phyloP scores from a whole-genome alignment of 1,139 yeast genomes.

The Pichia sp. region DNA sequence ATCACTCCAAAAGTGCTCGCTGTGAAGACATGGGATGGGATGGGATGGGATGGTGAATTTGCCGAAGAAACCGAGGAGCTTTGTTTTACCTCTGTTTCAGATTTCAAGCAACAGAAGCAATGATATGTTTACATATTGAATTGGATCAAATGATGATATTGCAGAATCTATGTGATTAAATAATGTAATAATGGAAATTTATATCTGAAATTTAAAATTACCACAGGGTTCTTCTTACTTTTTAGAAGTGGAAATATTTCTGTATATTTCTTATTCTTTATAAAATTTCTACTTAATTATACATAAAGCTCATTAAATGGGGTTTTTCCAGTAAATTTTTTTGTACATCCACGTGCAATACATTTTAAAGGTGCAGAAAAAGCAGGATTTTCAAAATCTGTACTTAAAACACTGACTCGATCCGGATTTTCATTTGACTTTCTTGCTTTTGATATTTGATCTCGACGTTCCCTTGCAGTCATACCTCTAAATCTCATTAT shows the following conservation, averaged over 20 bases:
- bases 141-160: too few relatives aligned
- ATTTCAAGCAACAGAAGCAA: too few relatives aligned
- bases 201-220: too few relatives aligned
- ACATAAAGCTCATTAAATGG: conserved; percentile 25
- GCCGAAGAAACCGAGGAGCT: too few relatives aligned
- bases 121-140: too few relatives aligned
- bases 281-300: conserved; percentile 6
- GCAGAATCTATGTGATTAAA: too few relatives aligned
- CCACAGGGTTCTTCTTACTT: not conserved
- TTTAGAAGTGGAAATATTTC: not conserved
- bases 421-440: conserved; percentile 6
- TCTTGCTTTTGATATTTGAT: conserved; percentile 10
- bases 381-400: conserved; percentile 40
- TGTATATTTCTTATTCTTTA: not conserved
- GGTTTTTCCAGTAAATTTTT: conserved; percentile 20
- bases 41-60: too few relatives aligned
- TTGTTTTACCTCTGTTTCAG: too few relatives aligned
- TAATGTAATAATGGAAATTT: too few relatives aligned
- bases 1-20: too few relatives aligned
- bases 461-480: conserved; percentile 12
- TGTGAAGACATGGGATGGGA: too few relatives aligned
- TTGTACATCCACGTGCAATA: conserved; percentile 36
- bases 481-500: conserved; percentile 32
- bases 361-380: conserved; percentile 47
- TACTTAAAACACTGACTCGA: conserved; percentile 4